Percentiles rank a stretch among this genome's conserved stretches.
These are phyloP conservation scores for Xylaria sp. DNA, from an alignment of 2,329 filamentous ascomycete genomes.

Conservation along the genomic window DNA sequence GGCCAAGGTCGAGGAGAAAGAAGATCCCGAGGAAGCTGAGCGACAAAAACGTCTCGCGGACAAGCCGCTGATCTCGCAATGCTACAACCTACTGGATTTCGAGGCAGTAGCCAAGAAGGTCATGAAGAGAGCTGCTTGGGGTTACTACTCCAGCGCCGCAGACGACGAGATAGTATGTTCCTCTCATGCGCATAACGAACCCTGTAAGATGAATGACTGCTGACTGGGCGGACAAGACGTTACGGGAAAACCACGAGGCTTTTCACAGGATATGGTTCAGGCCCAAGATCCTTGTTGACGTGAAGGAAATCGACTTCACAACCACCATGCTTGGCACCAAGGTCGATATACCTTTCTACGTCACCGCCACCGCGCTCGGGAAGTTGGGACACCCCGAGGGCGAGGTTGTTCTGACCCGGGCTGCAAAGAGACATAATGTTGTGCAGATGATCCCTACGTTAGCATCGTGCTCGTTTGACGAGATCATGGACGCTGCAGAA, in stretches of 20 bases:
- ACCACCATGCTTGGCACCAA: constrained; percentile 94
- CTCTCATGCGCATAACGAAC: neutral
- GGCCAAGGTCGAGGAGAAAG: constrained; percentile 64
- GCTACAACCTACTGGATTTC: constrained; percentile 94
- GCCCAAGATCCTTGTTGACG: constrained; percentile 84
- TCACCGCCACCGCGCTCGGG: constrained; percentile 92
- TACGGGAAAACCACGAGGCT: constrained; percentile 93
- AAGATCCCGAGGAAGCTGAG: constrained; percentile 69
- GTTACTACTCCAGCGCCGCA: constrained; percentile 93
- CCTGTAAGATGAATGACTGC: constrained; percentile 1
- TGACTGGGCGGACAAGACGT: constrained; percentile 60
- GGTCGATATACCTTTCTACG: constrained; percentile 86
- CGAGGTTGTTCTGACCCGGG: constrained; percentile 86
- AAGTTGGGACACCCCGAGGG: constrained; percentile 94
- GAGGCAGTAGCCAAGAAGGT: constrained; percentile 86
- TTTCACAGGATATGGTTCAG: constrained; percentile 99
- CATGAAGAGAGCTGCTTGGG: constrained; percentile 98
- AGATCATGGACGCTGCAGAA: constrained; percentile 83
- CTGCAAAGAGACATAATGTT: constrained; percentile 82
- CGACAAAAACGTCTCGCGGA: constrained; percentile 72
- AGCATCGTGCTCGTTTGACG: constrained; percentile 95
- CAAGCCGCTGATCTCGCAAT: constrained; percentile 83
- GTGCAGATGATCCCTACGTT: constrained; percentile 99
- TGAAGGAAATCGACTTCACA: constrained; percentile 81
- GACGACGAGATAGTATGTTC: constrained; percentile 79